Base-by-base conservation (phyloP, 2,329 filamentous ascomycete genomes). In the Orbilia oligospora region DNA sequence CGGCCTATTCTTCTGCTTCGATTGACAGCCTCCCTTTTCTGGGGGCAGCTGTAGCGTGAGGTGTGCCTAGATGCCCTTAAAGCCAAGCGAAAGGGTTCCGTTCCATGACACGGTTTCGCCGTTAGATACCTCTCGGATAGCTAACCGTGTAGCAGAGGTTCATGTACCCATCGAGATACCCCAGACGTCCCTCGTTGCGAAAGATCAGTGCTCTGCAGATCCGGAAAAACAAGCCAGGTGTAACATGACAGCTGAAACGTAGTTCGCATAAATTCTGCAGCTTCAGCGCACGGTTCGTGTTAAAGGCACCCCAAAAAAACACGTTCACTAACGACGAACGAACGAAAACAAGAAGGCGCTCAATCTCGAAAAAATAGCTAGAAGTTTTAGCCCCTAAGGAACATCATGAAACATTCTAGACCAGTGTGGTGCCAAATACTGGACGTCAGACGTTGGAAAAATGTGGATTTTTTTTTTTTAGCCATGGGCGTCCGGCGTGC, bases 211-310 rank as follows among this genome's bases (percentile, higher is more conserved):
- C 38, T 41, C 38, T 61, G 56, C 66, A 69, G 33, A 36, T 36
- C 33, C 33, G 33, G 33, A 36, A 36, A 76, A 70, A 70, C 55
- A 56, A 10, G 16, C 24, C 30, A 58, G 30, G 48, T 67, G 66
- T 36, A 66, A 71, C 61, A 66, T 76, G 67, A 71, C 61, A 77
- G 67, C 49, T 77, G 73, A 77, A 77, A 77, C 73, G 49, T 8
- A 55, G 41, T 73, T 77, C 67, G 73, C 73, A 67, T 73, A 73
- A 73, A 73, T 73, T 44, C 66, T 77, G 73, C 73, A 77, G 73
- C 67, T 77, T 67, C 61, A 67, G 61, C 61, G 73, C 73, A 77
- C 73, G 73, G 73, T 71, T 71, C 73, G 66, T 77, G n/a, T 36
- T 22, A 48, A 36, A 53, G 14, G 20, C n/a, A 48, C 44, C n/a